Evolutionary conservation across 1,284 basidiomycete genomes (phyloP), one percentile per base, ranked within the genome.

Genomic region (Naganishia cerealis): DNA sequence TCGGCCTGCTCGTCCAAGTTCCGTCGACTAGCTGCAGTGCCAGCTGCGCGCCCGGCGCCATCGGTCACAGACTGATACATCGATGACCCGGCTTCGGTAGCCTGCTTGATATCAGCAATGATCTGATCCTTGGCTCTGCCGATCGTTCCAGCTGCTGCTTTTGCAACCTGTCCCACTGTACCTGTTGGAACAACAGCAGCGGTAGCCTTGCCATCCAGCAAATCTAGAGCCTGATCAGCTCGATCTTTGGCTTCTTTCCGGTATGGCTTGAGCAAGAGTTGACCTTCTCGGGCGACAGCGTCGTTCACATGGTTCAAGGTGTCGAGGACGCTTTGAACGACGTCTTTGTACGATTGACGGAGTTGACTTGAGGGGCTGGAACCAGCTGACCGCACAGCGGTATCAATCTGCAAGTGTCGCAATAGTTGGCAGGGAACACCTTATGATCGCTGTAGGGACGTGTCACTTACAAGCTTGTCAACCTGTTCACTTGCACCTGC

Each of bases 241-340:
- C 61, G 61, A 18, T 52, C 36, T 38, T 63, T 63, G 50, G 61
- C 61, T 6, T 54, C 61, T 24, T 54, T 63, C 7, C 61, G 50
- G 61, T 63, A 63, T 26, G 61, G 61, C 61, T 63, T 63, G 61
- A 63, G 61, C 21, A 63, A 50, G 16, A 63, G 61, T 53, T 50
- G 61, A 18, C 36, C 61, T 43, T 63, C 61, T 53, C 54, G 61
- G 18, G 61, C 61, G 29, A 63, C 38, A 39, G 61, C 61, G 29
- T 63, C 61, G n/a, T 63, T 63, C 24, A 63, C 61, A 33, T 52
- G 38, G 38, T n/a, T 54, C 50, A 63, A 52, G 39, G 61, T 54
- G 61, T 53, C 61, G 18, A 63, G 33, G 21, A 63, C 61, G 38
- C 61, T 63, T 16, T 54, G 8, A 8, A 40, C 61, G 38, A 40